Percentiles rank a stretch among this genome's conserved stretches.
Evolutionary conservation across 345 rosid species (phyloP).

Genomic region (Eucalyptus tenuipes): DNA sequence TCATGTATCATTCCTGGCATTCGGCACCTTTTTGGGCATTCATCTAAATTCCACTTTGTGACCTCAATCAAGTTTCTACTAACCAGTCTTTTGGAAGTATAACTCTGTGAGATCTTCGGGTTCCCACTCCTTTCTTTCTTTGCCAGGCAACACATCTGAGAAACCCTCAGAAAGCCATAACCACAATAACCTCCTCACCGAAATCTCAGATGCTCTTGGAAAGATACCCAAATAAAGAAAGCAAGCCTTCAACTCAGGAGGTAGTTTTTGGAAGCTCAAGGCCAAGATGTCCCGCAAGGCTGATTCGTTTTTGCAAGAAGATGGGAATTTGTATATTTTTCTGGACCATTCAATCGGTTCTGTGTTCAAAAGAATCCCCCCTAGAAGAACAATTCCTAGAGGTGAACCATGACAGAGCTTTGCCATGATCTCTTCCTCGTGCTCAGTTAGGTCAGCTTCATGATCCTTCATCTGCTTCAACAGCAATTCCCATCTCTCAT

Average conservation of each 20-base stretch:
- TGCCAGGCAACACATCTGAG: not conserved
- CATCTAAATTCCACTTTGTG: constrained; percentile 7
- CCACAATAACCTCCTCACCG: constrained; percentile 12
- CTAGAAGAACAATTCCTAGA: not conserved
- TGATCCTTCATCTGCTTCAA: not conserved
- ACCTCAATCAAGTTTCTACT: constrained; percentile 14
- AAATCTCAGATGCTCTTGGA: constrained; percentile 8
- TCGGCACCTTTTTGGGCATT: constrained; percentile 12
- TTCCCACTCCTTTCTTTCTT: not conserved
- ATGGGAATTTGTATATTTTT: not conserved
- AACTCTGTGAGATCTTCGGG: not conserved
- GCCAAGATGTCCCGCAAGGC: not conserved
- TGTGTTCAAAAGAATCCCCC: not conserved
- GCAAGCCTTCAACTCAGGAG: not conserved
- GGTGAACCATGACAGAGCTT: not conserved
- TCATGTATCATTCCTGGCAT: constrained; percentile 3
- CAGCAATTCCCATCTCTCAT: not conserved
- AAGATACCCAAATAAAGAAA: constrained; percentile 22
- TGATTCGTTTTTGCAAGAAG: not conserved
- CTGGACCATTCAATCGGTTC: not conserved
- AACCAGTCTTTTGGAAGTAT: not conserved
- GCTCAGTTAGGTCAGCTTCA: not conserved
- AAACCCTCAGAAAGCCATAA: constrained; percentile 31
- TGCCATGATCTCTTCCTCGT: not conserved
- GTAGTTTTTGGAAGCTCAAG: constrained; percentile 1